Evolutionary conservation across 2,329 filamentous ascomycete genomes (phyloP), one percentile per base, ranked within the genome.

Genomic region (Scopulariopsis brevicaulis): DNA sequence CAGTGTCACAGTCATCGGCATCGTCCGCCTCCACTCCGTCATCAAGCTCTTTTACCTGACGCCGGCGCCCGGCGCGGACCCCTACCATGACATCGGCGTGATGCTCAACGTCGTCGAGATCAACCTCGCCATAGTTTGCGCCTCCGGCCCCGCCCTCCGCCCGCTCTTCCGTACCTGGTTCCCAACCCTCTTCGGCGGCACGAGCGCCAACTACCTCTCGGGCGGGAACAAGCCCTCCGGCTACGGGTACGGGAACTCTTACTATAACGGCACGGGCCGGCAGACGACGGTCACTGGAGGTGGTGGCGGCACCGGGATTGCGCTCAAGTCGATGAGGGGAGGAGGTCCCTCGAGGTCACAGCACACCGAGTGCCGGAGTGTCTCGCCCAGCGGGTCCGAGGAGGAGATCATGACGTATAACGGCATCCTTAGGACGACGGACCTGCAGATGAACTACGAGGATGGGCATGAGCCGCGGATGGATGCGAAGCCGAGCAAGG

Each of bases 391-490:
- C 7, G 66, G 66, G 4, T 70, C 66, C 5, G 70, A 74, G 54
- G 71, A 74, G 56, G 71, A 72, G 58, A 73, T 73, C 12, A 71
- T 73, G 68, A 70, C 69, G 2, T 69, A 70, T 40, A 71, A 72
- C 53, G 71, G 71, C 12, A 73, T 74, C 32, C 63, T 74, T 58
- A 64, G 69, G 14, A 71, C 69, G 12, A 72, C 67, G 2, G 66
- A 71, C 18, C 61, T 68, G 20, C 59, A 67, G 51, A 55, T 67
- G 11, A 50, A 60, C 1, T 67, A 65, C 20, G 63, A 66, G 48
- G 62, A 63, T n/a, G 11, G 40, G 18, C 11, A 3, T 3, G 40
- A 8, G 40, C 11, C 40, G 40, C n/a, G 28, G 28, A 32, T n/a
- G 18, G 40, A n/a, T 2, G 15, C 40, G 15, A 46, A 46, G 40